Conservation (phyloP, 106 monocot species). For the Dendrobium officinale region DNA sequence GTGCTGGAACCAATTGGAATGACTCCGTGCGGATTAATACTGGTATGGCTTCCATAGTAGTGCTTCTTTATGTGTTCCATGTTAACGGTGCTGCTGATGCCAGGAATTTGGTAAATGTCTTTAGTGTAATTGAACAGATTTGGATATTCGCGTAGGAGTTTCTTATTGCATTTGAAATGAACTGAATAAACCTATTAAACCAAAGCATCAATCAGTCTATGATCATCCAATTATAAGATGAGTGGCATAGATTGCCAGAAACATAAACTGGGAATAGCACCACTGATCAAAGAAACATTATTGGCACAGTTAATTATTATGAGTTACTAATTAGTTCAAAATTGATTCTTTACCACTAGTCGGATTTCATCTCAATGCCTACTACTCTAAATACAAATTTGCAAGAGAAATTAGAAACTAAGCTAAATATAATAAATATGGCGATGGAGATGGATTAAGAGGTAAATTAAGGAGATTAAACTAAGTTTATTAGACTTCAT, state of each 20-base stretch:
- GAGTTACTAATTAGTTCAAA: too few relatives aligned
- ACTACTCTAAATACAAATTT: too few relatives aligned
- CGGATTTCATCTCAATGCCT: too few relatives aligned
- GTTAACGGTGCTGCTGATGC: slow-evolving; percentile 75
- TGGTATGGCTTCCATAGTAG: slow-evolving; percentile 91
- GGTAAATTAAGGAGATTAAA: too few relatives aligned
- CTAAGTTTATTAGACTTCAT: too few relatives aligned
- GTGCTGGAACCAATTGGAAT: slow-evolving; percentile 57
- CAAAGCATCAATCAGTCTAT: background rate
- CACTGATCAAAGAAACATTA: too few relatives aligned
- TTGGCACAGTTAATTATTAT: too few relatives aligned
- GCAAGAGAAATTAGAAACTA: too few relatives aligned
- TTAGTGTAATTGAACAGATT: slow-evolving; percentile 95
- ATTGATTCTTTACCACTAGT: too few relatives aligned
- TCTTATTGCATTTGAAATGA: slow-evolving; percentile 97
- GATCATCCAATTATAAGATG: background rate
- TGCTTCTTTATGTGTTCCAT: slow-evolving; percentile 88
- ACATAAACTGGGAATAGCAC: background rate
- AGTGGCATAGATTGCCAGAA: background rate
- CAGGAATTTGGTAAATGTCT: slow-evolving; percentile 73
- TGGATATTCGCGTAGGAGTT: slow-evolving; percentile 77
- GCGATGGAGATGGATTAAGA: too few relatives aligned
- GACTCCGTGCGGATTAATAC: slow-evolving; percentile 74
- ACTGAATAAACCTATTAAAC: slow-evolving; percentile 72
- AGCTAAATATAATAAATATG: too few relatives aligned